Evolutionary conservation across 2,329 filamentous ascomycete species (phyloP).

Genomic region (Coccinonectria pachysandricola): DNA sequence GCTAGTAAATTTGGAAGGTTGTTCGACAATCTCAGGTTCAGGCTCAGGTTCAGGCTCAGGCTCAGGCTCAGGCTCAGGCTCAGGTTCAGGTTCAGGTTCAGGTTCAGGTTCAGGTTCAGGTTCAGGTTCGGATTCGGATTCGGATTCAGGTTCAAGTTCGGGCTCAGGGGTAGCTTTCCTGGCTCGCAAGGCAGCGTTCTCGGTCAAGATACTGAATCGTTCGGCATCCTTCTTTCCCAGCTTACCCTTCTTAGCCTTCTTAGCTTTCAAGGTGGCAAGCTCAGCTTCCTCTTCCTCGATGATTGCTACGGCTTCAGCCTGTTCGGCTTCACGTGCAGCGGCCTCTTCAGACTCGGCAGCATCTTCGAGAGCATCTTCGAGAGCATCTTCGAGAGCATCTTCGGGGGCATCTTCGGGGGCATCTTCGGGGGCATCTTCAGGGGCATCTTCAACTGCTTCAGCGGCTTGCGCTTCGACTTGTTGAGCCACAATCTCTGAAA

Average conservation of each 20-base stretch:
- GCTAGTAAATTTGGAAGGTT: no score
- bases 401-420: slow-evolving; percentile 11
- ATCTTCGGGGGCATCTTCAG: background rate
- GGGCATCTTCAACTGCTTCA: slow-evolving; percentile 10
- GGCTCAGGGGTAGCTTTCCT: slow-evolving; percentile 6
- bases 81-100: no score
- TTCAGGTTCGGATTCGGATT: no score
- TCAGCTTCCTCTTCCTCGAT: slow-evolving; percentile 30
- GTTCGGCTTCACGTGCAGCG: slow-evolving; percentile 7
- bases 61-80: no score
- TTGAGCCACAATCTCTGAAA: slow-evolving; percentile 15
- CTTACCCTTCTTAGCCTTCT: slow-evolving; percentile 25
- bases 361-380: slow-evolving; percentile 4
- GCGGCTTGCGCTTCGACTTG: slow-evolving; percentile 20
- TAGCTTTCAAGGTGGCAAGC: slow-evolving; percentile 28
- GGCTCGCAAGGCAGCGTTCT: slow-evolving; percentile 9
- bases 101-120: no score
- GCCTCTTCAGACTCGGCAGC: slow-evolving; percentile 26
- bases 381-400: slow-evolving; percentile 7
- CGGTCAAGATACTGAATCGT: slow-evolving; percentile 8
- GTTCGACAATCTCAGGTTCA: no score
- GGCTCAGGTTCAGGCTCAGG: slow-evolving; percentile 3
- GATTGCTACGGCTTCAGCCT: slow-evolving; percentile 9
- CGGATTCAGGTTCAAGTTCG: background rate
- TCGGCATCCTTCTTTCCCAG: slow-evolving; percentile 15